phyloP scores from a whole-genome alignment of 2,329 filamentous ascomycete genomes.

The Lomentospora prolificans region DNA sequence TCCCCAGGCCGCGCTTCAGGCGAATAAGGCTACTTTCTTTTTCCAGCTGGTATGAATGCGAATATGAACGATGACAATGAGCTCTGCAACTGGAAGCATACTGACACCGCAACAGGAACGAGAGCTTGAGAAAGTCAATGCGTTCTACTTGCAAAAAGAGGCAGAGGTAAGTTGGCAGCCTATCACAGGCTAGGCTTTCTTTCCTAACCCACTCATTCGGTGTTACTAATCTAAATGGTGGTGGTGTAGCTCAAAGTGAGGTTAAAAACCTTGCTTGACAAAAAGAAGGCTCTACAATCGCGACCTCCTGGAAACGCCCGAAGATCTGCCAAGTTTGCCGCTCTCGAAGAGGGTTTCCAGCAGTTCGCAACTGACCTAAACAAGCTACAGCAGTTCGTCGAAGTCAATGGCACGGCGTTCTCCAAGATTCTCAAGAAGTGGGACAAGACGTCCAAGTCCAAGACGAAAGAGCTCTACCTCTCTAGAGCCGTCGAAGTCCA shows the following conservation, averaged over 20 bases:
- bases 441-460: conserved; percentile 99
- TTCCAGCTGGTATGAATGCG: conserved; percentile 69
- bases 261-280: conserved; percentile 83
- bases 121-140: conserved; percentile 97
- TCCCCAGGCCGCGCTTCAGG: conserved; percentile 82
- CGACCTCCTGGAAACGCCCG: conserved; percentile 65
- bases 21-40: conserved; percentile 98
- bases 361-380: conserved; percentile 95
- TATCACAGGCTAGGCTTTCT: not conserved
- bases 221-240: no score
- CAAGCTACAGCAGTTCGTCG: conserved; percentile 97
- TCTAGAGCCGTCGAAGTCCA: conserved; percentile 94
- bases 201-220: not conserved
- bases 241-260: conserved; percentile 71
- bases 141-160: conserved; percentile 95
- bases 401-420: conserved; percentile 95
- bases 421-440: conserved; percentile 99
- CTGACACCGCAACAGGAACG: conserved; percentile 63
- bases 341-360: conserved; percentile 91
- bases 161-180: conserved; percentile 59
- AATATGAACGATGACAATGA: not conserved
- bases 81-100: conserved; percentile 14
- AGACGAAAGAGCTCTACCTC: conserved; percentile 94
- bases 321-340: conserved; percentile 86
- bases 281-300: conserved; percentile 84